Conservation (phyloP, 768 basidiomycete species). For the Candolleomyces efflorescens region DNA sequence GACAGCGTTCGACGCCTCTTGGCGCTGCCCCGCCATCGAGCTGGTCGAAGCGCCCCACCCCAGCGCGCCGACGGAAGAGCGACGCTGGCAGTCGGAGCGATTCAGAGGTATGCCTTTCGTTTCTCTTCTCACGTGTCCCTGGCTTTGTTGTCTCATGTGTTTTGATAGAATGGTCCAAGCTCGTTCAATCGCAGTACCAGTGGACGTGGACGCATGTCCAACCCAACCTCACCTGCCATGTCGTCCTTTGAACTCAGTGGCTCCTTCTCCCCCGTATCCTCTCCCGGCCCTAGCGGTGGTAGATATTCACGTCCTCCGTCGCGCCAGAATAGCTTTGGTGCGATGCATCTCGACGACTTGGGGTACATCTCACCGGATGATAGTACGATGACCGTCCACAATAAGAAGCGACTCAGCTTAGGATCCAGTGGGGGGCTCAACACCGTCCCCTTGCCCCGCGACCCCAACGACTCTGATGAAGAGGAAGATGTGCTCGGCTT, state of each 20-base stretch:
- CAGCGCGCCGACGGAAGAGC: constrained; percentile 66
- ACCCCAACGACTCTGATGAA: constrained; percentile 50
- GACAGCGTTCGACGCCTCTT: constrained; percentile 71
- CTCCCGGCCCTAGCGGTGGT: constrained; percentile 32
- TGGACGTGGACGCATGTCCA: constrained; percentile 62
- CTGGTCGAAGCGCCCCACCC: constrained; percentile 63
- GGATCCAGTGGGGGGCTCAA: constrained; percentile 35
- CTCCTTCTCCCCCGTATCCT: constrained; percentile 30
- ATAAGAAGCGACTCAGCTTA: constrained; percentile 16
- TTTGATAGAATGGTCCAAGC: constrained; percentile 25
- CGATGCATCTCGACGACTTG: constrained; percentile 25
- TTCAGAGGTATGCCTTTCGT: constrained; percentile 50
- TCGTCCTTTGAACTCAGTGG: constrained; percentile 18
- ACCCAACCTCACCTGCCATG: constrained; percentile 55
- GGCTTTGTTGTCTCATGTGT: constrained; percentile 6
- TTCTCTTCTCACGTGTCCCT: neutral
- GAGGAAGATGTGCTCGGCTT: constrained; percentile 53
- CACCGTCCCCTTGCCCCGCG: constrained; percentile 57
- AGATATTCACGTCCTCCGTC: constrained; percentile 60
- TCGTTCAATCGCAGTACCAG: constrained; percentile 41
- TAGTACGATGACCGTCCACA: constrained; percentile 21
- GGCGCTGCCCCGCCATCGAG: constrained; percentile 56
- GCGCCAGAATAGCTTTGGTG: constrained; percentile 35
- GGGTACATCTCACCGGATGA: constrained; percentile 41
- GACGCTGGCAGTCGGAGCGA: constrained; percentile 75